phyloP scores from a whole-genome alignment of 441 rosid species.

The Biscutella laevigata region DNA sequence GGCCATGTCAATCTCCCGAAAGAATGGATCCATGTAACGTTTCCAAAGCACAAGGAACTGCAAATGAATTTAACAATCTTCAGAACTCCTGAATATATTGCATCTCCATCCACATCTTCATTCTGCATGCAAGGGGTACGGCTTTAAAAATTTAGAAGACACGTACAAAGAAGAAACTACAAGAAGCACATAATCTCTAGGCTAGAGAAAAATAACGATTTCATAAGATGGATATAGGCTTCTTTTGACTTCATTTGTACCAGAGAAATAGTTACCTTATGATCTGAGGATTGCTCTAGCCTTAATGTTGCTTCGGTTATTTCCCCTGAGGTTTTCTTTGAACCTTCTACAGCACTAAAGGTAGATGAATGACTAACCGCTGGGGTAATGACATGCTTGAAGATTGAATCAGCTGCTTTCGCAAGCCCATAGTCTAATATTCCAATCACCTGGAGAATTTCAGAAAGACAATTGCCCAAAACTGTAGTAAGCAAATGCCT shows the following conservation, averaged over 20 bases:
- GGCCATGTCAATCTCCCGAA: constrained; percentile 94
- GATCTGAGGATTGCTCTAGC: constrained; percentile 39
- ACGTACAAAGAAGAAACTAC: not conserved
- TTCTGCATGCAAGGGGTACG: constrained; percentile 31
- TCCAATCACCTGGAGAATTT: constrained; percentile 56
- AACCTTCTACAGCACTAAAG: constrained; percentile 44
- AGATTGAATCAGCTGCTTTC: constrained; percentile 75
- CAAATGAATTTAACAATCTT: constrained; percentile 55
- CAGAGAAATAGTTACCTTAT: constrained; percentile 36
- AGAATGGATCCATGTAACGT: constrained; percentile 62
- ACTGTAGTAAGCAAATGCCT: not conserved
- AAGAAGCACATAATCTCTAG: constrained; percentile 1
- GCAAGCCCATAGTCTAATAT: constrained; percentile 83
- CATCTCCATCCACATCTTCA: constrained; percentile 47
- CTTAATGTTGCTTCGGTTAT: constrained; percentile 44
- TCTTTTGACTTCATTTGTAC: not conserved
- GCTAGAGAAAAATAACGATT: not conserved
- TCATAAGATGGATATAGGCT: not conserved
- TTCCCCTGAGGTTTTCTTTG: constrained; percentile 37
- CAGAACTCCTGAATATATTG: constrained; percentile 49
- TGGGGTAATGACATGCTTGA: constrained; percentile 67
- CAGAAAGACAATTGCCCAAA: constrained; percentile 16
- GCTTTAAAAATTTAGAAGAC: constrained; percentile 2
- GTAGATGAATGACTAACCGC: constrained; percentile 51
- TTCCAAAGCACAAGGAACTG: constrained; percentile 62